These are phyloP conservation scores for Ormosia semicastrata DNA, from an alignment of 306 rosid species.

Conservation along the genomic window DNA sequence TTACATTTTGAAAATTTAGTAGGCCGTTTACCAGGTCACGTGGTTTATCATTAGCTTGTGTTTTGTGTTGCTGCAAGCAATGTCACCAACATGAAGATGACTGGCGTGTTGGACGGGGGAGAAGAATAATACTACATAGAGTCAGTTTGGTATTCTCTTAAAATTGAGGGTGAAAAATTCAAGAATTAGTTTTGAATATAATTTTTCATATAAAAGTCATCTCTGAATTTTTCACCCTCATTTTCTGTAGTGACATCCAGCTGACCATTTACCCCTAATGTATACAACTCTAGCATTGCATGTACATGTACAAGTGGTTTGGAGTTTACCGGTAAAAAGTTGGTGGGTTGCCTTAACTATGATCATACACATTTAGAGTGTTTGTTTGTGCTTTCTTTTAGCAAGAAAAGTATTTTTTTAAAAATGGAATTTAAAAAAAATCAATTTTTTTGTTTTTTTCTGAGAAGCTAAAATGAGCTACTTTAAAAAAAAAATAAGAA, in stretches of 20 bases:
- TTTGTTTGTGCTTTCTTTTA: no score
- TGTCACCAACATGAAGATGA: conserved; percentile 1
- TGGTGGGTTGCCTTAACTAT: background rate
- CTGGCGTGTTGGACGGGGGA: conserved; percentile 6
- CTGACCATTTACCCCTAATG: background rate
- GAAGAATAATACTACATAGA: conserved; percentile 18
- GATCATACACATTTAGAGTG: background rate
- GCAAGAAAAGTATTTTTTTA: no score
- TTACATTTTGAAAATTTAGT: conserved; percentile 34
- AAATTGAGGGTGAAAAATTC: conserved; percentile 46
- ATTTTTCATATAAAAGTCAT: conserved; percentile 9
- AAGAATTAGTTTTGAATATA: conserved; percentile 19
- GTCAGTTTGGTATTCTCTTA: conserved; percentile 29
- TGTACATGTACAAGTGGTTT: background rate
- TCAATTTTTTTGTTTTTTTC: no score
- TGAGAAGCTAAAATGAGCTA: no score
- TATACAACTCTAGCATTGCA: conserved; percentile 16
- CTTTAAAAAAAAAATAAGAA: no score
- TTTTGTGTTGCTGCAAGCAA: conserved; percentile 27
- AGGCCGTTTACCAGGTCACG: conserved; percentile 24
- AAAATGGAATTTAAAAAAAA: no score
- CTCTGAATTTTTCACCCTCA: conserved; percentile 46
- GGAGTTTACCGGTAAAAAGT: background rate
- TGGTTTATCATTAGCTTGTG: conserved; percentile 29
- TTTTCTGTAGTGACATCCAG: conserved; percentile 19